These are phyloP conservation scores for Polymyxa betae DNA, from an alignment of 208 protist genomes.

Conservation along the genomic window DNA sequence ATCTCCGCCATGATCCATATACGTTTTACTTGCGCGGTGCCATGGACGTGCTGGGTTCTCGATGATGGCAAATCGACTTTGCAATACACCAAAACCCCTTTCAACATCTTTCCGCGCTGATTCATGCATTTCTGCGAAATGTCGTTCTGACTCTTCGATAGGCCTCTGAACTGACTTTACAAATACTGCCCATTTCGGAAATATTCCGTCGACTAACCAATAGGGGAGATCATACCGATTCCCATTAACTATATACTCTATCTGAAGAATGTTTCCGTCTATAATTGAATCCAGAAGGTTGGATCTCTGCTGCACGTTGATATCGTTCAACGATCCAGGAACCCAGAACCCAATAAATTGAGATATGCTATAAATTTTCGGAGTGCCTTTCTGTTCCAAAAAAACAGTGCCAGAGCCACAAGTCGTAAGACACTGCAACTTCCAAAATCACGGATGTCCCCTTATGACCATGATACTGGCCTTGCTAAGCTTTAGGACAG, in stretches of 20 bases:
- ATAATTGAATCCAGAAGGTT: not conserved
- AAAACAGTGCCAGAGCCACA: not conserved
- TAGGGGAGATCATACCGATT: not conserved
- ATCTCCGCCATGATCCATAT: too few species aligned
- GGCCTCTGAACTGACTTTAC: not conserved
- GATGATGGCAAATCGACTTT: not conserved
- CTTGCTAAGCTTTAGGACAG: too few species aligned
- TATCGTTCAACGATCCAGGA: not conserved
- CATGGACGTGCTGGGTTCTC: too few species aligned
- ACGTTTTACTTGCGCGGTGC: too few species aligned
- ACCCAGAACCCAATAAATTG: too few species aligned
- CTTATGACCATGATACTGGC: not conserved
- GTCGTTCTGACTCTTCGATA: not conserved
- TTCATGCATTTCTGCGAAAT: not conserved
- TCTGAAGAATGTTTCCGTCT: not conserved
- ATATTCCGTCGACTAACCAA: conserved; percentile 2
- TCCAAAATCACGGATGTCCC: not conserved
- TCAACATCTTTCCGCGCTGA: conserved; percentile 9
- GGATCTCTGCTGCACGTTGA: not conserved
- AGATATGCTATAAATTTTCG: too few species aligned
- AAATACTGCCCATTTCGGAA: not conserved
- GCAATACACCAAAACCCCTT: not conserved
- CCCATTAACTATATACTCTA: not conserved
- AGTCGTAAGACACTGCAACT: not conserved
- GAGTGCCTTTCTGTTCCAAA: too few species aligned